phyloP scores from a whole-genome alignment of 2,329 filamentous ascomycete species.

The Cadophora luteo-olivacea region DNA sequence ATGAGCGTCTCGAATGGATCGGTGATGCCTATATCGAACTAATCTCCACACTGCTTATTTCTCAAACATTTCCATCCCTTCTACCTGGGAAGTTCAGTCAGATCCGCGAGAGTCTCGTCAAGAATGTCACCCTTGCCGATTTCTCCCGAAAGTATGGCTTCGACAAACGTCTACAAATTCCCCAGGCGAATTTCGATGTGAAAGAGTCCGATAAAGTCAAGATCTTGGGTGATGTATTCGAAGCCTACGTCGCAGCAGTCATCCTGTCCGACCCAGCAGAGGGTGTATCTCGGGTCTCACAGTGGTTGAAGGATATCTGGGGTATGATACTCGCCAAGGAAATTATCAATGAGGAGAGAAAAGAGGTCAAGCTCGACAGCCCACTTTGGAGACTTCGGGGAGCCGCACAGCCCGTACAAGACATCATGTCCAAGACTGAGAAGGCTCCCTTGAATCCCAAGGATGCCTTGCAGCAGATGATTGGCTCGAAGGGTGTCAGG shows the following conservation, averaged over 20 bases:
- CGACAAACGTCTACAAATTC: slow-evolving; percentile 64
- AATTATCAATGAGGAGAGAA: slow-evolving; percentile 50
- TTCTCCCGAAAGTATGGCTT: slow-evolving; percentile 77
- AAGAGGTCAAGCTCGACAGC: slow-evolving; percentile 33
- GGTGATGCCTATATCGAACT: slow-evolving; percentile 87
- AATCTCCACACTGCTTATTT: slow-evolving; percentile 77
- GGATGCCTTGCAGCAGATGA: slow-evolving; percentile 55
- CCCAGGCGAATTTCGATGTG: slow-evolving; percentile 23
- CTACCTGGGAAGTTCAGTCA: slow-evolving; percentile 74
- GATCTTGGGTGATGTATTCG: slow-evolving; percentile 85
- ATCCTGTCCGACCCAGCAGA: slow-evolving; percentile 69
- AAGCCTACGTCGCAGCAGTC: slow-evolving; percentile 85
- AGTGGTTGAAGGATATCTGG: slow-evolving; percentile 82
- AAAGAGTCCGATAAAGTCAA: slow-evolving; percentile 63
- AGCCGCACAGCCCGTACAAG: slow-evolving; percentile 22
- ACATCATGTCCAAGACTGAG: background rate
- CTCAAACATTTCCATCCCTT: slow-evolving; percentile 70
- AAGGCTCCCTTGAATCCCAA: slow-evolving; percentile 54
- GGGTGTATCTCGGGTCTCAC: slow-evolving; percentile 66
- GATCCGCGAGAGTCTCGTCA: slow-evolving; percentile 78
- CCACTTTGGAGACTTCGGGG: slow-evolving; percentile 42
- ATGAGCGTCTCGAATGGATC: slow-evolving; percentile 87
- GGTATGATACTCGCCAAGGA: slow-evolving; percentile 64
- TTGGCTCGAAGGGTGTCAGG: slow-evolving; percentile 60
- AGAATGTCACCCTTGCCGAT: slow-evolving; percentile 76